phyloP scores from a whole-genome alignment of 345 rosid species.

The Acer negundo region DNA sequence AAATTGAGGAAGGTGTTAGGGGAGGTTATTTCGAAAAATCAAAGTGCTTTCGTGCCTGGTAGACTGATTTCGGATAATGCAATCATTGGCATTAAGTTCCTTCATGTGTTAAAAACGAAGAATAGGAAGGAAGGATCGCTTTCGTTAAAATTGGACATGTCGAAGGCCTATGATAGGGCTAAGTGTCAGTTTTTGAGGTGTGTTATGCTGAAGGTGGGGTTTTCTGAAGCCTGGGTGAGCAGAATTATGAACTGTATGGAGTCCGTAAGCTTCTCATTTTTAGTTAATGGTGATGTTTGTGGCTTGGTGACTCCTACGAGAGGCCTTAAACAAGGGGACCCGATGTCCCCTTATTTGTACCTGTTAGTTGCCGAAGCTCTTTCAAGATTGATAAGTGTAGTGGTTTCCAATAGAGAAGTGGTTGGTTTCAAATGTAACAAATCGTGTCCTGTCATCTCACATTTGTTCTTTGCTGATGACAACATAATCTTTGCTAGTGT shows the following conservation, averaged over 20 bases:
- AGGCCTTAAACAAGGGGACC: neutral
- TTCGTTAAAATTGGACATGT: too few relatives aligned
- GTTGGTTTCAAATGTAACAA: neutral
- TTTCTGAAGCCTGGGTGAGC: neutral
- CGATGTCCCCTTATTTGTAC: neutral
- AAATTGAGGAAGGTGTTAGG: too few relatives aligned
- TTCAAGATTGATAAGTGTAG: neutral
- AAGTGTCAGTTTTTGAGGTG: neutral
- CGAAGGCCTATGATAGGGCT: too few relatives aligned
- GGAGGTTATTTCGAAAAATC: too few relatives aligned
- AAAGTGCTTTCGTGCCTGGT: too few relatives aligned
- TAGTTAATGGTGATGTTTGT: neutral
- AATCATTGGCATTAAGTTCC: too few relatives aligned
- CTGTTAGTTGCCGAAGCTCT: neutral
- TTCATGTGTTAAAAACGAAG: too few relatives aligned
- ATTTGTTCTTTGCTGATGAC: neutral
- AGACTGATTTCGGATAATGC: too few relatives aligned
- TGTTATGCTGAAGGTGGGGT: neutral
- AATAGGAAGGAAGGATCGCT: too few relatives aligned
- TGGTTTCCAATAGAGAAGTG: too few relatives aligned
- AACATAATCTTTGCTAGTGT: too few relatives aligned
- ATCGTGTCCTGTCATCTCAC: neutral
- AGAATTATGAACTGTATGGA: neutral
- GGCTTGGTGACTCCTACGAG: neutral
- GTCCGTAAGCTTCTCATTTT: neutral